Conservation (phyloP, 306 rosid genomes). For the Adenanthera pavonina region DNA sequence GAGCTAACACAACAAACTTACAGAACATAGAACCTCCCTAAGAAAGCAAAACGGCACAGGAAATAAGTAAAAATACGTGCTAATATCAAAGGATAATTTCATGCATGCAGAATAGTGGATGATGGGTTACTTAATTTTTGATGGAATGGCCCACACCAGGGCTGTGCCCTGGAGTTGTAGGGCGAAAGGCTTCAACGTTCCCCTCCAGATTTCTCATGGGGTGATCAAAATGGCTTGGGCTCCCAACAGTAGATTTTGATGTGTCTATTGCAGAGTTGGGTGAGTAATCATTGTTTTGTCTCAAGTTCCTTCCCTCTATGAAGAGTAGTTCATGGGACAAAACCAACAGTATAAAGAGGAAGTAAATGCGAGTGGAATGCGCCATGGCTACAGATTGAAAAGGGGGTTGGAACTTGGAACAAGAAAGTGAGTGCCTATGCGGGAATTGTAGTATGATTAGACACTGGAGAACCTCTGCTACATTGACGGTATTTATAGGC, state of each 20-base stretch:
- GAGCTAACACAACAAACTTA: neutral
- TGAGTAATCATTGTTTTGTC: constrained; percentile 28
- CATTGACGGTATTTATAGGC: neutral
- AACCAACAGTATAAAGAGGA: constrained; percentile 51
- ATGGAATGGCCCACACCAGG: constrained; percentile 85
- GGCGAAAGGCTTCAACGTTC: constrained; percentile 64
- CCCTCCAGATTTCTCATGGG: constrained; percentile 37
- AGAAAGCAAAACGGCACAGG: neutral
- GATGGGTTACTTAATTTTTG: constrained; percentile 34
- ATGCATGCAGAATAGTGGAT: neutral
- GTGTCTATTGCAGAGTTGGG: constrained; percentile 28
- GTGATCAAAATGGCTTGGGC: constrained; percentile 26
- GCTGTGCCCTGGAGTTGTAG: constrained; percentile 75
- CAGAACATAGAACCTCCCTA: neutral
- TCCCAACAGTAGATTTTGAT: constrained; percentile 15
- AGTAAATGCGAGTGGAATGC: constrained; percentile 40
- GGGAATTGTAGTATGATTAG: neutral
- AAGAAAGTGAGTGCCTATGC: neutral
- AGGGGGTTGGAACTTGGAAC: neutral
- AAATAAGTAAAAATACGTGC: neutral
- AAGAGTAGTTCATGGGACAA: constrained; percentile 49
- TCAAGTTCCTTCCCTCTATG: constrained; percentile 58
- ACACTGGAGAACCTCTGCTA: neutral
- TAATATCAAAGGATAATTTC: neutral
- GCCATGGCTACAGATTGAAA: constrained; percentile 46